Evolutionary conservation across 768 basidiomycete genomes (phyloP).

Genomic region (Filobasidium floriforme): DNA sequence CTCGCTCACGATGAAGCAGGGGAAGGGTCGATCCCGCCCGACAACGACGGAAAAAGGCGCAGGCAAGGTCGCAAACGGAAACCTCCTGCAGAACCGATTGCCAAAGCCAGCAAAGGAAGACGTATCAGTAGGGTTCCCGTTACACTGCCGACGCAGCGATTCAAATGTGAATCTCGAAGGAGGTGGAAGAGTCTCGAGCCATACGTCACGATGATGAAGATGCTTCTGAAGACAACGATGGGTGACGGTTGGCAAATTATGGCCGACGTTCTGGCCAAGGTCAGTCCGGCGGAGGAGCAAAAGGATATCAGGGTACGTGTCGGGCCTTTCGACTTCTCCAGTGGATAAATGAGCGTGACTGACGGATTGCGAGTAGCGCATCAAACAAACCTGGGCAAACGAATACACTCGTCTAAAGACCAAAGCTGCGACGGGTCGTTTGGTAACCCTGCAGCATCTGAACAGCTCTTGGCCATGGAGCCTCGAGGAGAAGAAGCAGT

Average conservation of each 20-base stretch:
- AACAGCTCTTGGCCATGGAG: conserved; percentile 8
- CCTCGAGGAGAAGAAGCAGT: background rate
- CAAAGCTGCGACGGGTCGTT: background rate
- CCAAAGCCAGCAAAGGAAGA: background rate
- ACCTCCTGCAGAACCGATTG: background rate
- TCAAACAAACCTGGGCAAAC: conserved; percentile 10
- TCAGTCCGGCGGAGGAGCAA: background rate
- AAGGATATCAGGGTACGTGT: conserved; percentile 1
- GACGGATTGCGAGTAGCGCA: background rate
- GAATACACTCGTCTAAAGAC: conserved; percentile 2
- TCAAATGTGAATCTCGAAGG: background rate
- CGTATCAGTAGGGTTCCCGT: background rate
- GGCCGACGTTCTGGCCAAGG: background rate
- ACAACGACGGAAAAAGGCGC: no score
- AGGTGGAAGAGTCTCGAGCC: background rate
- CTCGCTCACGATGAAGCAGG: no score
- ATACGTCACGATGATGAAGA: conserved; percentile 2
- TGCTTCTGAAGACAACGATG: background rate
- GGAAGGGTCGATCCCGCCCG: no score
- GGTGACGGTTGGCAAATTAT: background rate
- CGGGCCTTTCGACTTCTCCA: background rate
- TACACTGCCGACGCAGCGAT: background rate
- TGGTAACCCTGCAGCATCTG: background rate
- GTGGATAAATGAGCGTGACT: background rate
- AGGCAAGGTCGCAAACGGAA: background rate